Evolutionary conservation across 1,139 yeast species (phyloP), one percentile per base, ranked within the genome.

Genomic region (Hansenula anomala): DNA sequence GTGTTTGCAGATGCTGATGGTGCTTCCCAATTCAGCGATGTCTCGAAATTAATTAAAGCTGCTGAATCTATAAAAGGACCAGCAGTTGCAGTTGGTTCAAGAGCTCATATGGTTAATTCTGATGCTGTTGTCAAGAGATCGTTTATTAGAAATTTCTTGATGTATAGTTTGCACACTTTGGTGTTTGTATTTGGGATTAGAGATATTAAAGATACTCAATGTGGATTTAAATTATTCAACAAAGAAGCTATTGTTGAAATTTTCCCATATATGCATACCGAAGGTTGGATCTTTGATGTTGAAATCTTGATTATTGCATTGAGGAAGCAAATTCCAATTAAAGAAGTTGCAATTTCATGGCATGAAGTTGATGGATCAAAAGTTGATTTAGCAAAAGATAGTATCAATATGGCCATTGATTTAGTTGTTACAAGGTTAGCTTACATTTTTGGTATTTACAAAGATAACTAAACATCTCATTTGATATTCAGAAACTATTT

Each of bases 1-100:
- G 70, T 92, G 15, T 92, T 92, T 68, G 97, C 96, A 5, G 98
- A 92, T 63, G 98, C 98, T 0, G 98, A 92, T 59, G 98, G 98
- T 24, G 98, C 98, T 4, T 84, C 96, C 19, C 73, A 71, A 54
- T 92, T 94, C 57, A 59, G 75, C 18, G 97, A 90, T 57, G 69
- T 86, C 19, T 58, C 59, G 4, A 75, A 74, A 42, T 68, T 92
- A 44, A 50, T 80, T 14, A 60, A 56, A 2, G 63, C 65, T 23
- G 67, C 85, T 6, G 48, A 61, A 39, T 44, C 44, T 23, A 39
- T 56, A n/a, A 65, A 63, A 26, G 41, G 53, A 22, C 71, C 87
- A 0, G 81, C 76, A 0, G 71, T 92, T 25, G 90, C 95, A 2
- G 77, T 94, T 41, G 98, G 98, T 2, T 87, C 96, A 15, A 75